These are phyloP conservation scores for Beauveria asiatica DNA, from an alignment of 2,329 filamentous ascomycete species.

Conservation along the genomic window DNA sequence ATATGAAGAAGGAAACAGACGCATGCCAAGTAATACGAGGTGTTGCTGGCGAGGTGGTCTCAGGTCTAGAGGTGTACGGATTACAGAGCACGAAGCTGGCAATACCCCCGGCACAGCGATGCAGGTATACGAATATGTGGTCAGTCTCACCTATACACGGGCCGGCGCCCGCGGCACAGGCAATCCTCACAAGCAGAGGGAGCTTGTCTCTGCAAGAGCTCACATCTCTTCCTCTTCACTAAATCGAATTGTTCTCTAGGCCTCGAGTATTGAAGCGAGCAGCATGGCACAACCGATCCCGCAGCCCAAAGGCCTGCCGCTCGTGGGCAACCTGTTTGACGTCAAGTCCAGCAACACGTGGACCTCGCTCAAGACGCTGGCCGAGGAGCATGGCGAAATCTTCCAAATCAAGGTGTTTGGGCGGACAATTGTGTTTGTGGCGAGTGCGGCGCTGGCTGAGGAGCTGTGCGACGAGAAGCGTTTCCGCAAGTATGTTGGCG, in stretches of 20 bases:
- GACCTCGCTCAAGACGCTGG: constrained; percentile 27
- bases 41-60: not conserved
- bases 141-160: not conserved
- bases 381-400: constrained; percentile 29
- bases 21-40: not conserved
- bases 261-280: not conserved
- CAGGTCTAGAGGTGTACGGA: not conserved
- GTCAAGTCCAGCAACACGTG: constrained; percentile 28
- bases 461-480: constrained; percentile 45
- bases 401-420: constrained; percentile 29
- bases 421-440: constrained; percentile 34
- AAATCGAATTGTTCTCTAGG: not conserved
- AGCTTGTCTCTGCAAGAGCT: not conserved
- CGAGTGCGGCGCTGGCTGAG: constrained; percentile 37
- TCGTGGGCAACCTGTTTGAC: constrained; percentile 29
- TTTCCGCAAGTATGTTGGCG: constrained; percentile 46
- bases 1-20: not conserved
- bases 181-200: not conserved
- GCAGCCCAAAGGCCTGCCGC: constrained; percentile 25
- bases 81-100: not conserved
- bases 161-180: not conserved
- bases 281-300: constrained; percentile 28
- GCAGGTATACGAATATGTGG: not conserved
- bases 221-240: not conserved
- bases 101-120: not conserved